Evolutionary conservation across 345 rosid species (phyloP), one percentile per base, ranked within the genome.

Genomic region (Toxicodendron radicans): DNA sequence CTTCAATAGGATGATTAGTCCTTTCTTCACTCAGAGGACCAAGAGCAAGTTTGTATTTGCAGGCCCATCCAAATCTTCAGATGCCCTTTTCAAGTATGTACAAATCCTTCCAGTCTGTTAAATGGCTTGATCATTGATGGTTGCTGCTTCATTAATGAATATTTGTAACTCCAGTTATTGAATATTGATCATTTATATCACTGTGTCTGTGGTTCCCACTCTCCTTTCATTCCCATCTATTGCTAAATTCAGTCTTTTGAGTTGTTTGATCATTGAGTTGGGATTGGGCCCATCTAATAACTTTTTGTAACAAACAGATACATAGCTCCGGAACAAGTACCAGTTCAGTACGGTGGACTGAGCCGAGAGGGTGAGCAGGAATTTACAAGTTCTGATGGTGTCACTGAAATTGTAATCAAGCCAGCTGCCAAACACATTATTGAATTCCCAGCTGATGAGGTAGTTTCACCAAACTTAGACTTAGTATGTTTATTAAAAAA

Each of bases 1-100:
- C 23, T 83, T 85, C 81, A 83, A 85, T 79, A 87, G 81, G 49
- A 84, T 87, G 85, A 87, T 90, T 68, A 84, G 95, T 75, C 92
- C 95, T 32, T 90, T 90, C 77, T 71, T 90, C 85, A 90, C 94
- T 0, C 88, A 86, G 59, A 72, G 92, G 77, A 85, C 92, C 51
- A 88, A 88, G 84, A 88, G 95, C 92, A 90, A 90, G 85, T 86
- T 90, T 65, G 90, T 88, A 20, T 82, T 90, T 69, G 86, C 91
- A 24, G 79, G 86, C 30, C 90, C 91, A 2, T 78, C 91, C 24
- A 79, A 73, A 76, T 79, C 92, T 35, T 84, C 90, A 5, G 92
- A 88, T 59, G 84, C 90, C 18, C 97, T 95, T 73, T 90, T 95
- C 89, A 95, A 88, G 99, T 95, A 72, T 11, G 68, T 32, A 7